phyloP scores from a whole-genome alignment of 2,329 filamentous ascomycete genomes.

The Aaosphaeria pasadenensis region DNA sequence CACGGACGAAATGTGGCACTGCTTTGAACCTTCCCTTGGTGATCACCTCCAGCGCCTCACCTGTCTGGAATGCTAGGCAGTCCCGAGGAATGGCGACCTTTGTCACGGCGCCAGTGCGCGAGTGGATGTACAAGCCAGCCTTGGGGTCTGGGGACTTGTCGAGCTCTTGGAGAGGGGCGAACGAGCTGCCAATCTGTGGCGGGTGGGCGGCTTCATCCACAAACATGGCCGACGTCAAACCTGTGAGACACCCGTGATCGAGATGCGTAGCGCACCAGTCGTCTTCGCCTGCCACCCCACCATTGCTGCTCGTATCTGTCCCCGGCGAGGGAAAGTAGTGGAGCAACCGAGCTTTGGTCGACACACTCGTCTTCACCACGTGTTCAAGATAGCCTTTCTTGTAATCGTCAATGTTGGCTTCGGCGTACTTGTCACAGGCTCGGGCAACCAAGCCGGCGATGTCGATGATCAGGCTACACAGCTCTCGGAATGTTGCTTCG shows the following conservation, averaged over 20 bases:
- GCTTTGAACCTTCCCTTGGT: constrained; percentile 89
- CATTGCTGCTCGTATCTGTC: constrained; percentile 9
- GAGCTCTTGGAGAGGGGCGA: constrained; percentile 66
- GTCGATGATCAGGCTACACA: constrained; percentile 85
- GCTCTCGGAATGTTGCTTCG: constrained; percentile 64
- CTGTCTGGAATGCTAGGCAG: constrained; percentile 94
- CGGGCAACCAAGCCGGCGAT: constrained; percentile 82
- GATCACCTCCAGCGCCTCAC: constrained; percentile 86
- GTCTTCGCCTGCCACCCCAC: constrained; percentile 58
- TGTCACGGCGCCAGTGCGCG: constrained; percentile 75
- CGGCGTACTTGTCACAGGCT: constrained; percentile 85
- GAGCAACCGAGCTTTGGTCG: constrained; percentile 84
- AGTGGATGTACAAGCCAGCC: constrained; percentile 91
- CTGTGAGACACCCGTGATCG: constrained; percentile 91
- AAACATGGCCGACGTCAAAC: constrained; percentile 94
- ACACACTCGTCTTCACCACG: constrained; percentile 80
- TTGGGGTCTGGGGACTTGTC: constrained; percentile 73
- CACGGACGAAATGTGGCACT: constrained; percentile 92
- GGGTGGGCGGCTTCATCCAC: constrained; percentile 66
- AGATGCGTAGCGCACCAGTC: constrained; percentile 93
- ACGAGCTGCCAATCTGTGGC: constrained; percentile 24
- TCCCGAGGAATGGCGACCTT: constrained; percentile 90
- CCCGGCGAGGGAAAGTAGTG: constrained; percentile 76
- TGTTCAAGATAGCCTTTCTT: constrained; percentile 76
- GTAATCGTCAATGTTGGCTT: constrained; percentile 74